Percentiles rank a stretch among this genome's conserved stretches.
Evolutionary conservation across 768 basidiomycete genomes (phyloP).

Genomic region (Hypsizygus marmoreus): DNA sequence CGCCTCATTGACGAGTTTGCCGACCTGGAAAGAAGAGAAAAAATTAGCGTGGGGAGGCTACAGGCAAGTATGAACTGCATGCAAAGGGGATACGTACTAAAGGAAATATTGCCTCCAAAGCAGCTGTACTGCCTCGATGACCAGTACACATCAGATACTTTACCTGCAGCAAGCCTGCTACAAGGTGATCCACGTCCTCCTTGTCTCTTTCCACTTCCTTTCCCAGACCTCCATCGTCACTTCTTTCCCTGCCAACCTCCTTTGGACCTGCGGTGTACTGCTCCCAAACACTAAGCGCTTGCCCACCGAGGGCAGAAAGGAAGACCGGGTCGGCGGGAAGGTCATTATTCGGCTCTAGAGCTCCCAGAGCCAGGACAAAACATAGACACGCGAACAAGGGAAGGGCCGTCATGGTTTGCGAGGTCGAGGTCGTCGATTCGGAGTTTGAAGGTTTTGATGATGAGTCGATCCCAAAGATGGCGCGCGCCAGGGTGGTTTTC

Average conservation of each 20-base stretch:
- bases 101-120: conserved; percentile 34
- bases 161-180: conserved; percentile 60
- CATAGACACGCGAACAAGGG: conserved; percentile 62
- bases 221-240: conserved; percentile 4
- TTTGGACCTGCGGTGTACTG: conserved; percentile 17
- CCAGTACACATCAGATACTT: conserved; percentile 29
- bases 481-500: conserved; percentile 5
- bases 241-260: conserved; percentile 3
- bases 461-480: conserved; percentile 10
- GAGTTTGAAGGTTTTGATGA: conserved; percentile 3
- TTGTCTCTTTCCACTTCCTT: conserved; percentile 21
- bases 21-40: conserved; percentile 41
- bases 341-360: conserved; percentile 20
- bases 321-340: conserved; percentile 24
- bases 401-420: conserved; percentile 21
- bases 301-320: conserved; percentile 38
- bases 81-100: conserved; percentile 33
- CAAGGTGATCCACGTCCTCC: conserved; percentile 52
- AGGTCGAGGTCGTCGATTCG: neutral
- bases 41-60: neutral
- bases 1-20: conserved; percentile 70
- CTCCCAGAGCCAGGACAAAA: conserved; percentile 62
- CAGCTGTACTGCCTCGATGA: conserved; percentile 7
- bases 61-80: neutral
- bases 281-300: conserved; percentile 41